These are phyloP conservation scores for Raffaelea arxii DNA, from an alignment of 2,329 filamentous ascomycete genomes.

Conservation along the genomic window DNA sequence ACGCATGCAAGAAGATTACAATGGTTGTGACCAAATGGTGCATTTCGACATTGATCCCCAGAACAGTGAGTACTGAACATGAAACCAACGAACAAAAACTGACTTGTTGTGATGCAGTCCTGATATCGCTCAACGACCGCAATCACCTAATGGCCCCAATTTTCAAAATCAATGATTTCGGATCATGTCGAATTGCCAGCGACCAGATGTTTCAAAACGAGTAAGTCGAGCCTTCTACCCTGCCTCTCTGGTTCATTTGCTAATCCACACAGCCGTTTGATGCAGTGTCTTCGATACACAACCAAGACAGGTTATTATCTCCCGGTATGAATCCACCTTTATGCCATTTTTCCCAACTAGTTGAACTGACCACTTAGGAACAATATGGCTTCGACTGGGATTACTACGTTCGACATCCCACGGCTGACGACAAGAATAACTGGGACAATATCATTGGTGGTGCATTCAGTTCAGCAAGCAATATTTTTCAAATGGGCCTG, in stretches of 20 bases:
- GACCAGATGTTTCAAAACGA: too few relatives aligned
- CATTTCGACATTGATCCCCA: conserved; percentile 10
- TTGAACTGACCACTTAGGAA: too few relatives aligned
- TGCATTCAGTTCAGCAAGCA: conserved; percentile 1
- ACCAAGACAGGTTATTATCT: background rate
- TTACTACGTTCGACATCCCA: background rate
- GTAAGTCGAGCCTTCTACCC: too few relatives aligned
- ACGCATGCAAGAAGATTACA: background rate
- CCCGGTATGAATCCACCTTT: background rate
- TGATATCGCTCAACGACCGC: background rate
- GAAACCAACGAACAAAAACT: conserved; percentile 5
- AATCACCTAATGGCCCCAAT: conserved; percentile 6
- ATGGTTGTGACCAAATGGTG: background rate
- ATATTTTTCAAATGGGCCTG: conserved; percentile 8
- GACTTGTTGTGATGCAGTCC: background rate
- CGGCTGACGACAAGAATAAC: background rate
- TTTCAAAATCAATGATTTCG: too few relatives aligned
- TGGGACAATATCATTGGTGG: background rate
- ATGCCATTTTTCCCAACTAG: background rate
- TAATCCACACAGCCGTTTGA: background rate
- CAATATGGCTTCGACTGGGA: conserved; percentile 11
- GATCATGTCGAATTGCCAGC: too few relatives aligned
- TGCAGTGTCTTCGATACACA: background rate
- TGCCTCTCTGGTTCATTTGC: too few relatives aligned
- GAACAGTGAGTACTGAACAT: conserved; percentile 8